Percentiles rank a stretch among this genome's conserved stretches.
phyloP scores from a whole-genome alignment of 352 stramenopile species.

The Pythium phragmitis region DNA sequence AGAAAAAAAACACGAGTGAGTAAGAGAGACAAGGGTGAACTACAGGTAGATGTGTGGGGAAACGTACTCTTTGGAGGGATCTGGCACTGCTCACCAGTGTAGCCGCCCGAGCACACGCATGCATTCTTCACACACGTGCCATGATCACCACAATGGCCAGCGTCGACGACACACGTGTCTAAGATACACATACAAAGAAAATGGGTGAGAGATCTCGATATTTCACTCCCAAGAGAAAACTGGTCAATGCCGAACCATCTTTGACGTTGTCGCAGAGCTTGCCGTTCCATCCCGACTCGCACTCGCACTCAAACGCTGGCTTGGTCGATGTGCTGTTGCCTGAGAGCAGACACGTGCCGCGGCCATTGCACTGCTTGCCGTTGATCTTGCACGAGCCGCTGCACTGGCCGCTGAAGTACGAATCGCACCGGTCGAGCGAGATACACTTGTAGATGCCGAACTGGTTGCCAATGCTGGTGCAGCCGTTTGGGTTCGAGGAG shows the following conservation, averaged over 20 bases:
- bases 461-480: conserved; percentile 29
- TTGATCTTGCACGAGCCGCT: conserved; percentile 32
- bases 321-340: conserved; percentile 25
- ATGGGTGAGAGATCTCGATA: not conserved
- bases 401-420: conserved; percentile 59
- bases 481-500: conserved; percentile 21
- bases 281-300: conserved; percentile 70
- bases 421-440: conserved; percentile 69
- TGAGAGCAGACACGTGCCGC: conserved; percentile 53
- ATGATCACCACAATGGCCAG: conserved; percentile 44
- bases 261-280: conserved; percentile 60
- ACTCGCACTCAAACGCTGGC: conserved; percentile 59
- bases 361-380: conserved; percentile 65
- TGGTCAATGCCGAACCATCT: conserved; percentile 29
- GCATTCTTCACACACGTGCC: conserved; percentile 41
- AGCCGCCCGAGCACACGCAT: conserved; percentile 41
- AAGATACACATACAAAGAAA: not conserved
- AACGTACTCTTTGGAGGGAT: conserved; percentile 37
- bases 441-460: conserved; percentile 81
- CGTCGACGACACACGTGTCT: conserved; percentile 43
- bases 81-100: conserved; percentile 51
- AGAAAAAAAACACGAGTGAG: not conserved
- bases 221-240: not conserved
- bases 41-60: not conserved
- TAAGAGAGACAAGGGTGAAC: not conserved